phyloP scores from a whole-genome alignment of 2,329 filamentous ascomycete species.

The Thyridium curvatum region DNA sequence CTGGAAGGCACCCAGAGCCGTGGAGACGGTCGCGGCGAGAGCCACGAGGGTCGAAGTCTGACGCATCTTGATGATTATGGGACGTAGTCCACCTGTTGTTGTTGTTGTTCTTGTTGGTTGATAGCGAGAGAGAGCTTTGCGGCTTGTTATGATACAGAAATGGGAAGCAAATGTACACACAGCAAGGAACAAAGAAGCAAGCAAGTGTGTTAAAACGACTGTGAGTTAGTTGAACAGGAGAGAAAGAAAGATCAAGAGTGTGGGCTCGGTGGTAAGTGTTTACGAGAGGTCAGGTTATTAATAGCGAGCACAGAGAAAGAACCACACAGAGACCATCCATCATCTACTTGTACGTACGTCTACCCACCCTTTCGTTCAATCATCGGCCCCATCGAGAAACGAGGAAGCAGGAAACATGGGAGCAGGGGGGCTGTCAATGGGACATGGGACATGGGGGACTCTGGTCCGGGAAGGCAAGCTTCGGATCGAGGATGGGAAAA shows the following conservation, averaged over 20 bases:
- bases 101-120: not conserved
- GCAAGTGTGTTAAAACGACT: not conserved
- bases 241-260: no score
- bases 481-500: not conserved
- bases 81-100: not conserved
- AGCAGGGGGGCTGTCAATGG: no score
- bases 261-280: no score
- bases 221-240: not conserved
- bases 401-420: no score
- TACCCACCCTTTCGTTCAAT: no score
- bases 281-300: no score
- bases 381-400: no score
- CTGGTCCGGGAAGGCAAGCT: no score
- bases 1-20: slow-evolving; percentile 30
- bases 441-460: no score
- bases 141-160: not conserved
- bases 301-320: no score
- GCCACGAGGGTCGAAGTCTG: slow-evolving; percentile 17
- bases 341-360: no score
- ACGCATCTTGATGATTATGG: not conserved
- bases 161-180: not conserved
- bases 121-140: not conserved
- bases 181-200: not conserved
- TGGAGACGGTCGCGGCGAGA: slow-evolving; percentile 22
- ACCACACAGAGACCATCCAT: no score